A percentile compares a stretch with the other conserved stretches of the same genome.
phyloP scores from a whole-genome alignment of 352 stramenopile genomes.

The Globisporangium sylvaticum region DNA sequence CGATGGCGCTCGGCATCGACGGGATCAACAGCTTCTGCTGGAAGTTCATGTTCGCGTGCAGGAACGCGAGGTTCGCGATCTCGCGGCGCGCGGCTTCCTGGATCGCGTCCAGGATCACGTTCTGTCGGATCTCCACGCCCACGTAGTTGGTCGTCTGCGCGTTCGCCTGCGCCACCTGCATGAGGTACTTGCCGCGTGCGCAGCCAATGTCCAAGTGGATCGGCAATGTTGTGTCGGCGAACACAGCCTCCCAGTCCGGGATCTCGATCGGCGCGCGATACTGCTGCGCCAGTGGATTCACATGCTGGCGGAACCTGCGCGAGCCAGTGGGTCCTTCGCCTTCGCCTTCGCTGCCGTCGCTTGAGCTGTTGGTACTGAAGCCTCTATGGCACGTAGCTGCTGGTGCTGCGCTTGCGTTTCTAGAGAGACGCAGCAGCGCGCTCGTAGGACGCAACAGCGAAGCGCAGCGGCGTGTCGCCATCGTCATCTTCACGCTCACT shows the following conservation, averaged over 20 bases:
- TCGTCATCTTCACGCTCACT: background rate
- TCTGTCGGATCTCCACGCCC: constrained; percentile 82
- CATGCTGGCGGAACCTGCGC: constrained; percentile 78
- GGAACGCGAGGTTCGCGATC: constrained; percentile 64
- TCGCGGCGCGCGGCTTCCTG: constrained; percentile 34
- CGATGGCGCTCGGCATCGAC: constrained; percentile 45
- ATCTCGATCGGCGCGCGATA: constrained; percentile 62
- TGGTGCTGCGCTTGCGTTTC: background rate
- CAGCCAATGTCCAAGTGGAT: constrained; percentile 84
- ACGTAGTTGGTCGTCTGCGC: constrained; percentile 55
- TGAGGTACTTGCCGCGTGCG: constrained; percentile 76
- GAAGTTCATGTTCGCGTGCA: constrained; percentile 87
- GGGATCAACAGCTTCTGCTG: constrained; percentile 58
- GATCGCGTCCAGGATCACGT: constrained; percentile 60
- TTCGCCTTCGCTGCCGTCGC: background rate
- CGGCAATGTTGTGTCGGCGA: constrained; percentile 40
- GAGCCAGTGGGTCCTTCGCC: constrained; percentile 16
- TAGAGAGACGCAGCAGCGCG: background rate
- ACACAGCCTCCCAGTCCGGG: constrained; percentile 53
- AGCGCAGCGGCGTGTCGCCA: background rate
- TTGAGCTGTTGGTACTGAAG: background rate
- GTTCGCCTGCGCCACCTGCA: constrained; percentile 47
- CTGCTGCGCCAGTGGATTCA: constrained; percentile 70
- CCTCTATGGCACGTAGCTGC: background rate
- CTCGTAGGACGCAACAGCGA: background rate